Evolutionary conservation across 345 rosid genomes (phyloP).

Genomic region (Citrus inodora): DNA sequence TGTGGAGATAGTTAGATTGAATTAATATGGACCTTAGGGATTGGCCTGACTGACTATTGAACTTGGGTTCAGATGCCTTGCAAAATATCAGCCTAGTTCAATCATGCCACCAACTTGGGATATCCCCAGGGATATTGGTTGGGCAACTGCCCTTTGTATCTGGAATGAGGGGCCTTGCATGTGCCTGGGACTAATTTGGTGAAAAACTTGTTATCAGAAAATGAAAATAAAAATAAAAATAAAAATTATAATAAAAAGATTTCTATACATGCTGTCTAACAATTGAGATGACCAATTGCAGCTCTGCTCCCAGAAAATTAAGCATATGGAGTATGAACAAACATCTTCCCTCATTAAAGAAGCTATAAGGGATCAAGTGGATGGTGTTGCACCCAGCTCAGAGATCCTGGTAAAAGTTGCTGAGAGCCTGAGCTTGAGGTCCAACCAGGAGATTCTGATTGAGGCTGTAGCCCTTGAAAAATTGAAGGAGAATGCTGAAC

Average conservation of each 20-base stretch:
- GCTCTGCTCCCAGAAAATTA: slow-evolving; percentile 64
- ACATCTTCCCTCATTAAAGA: slow-evolving; percentile 58
- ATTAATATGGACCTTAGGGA: background rate
- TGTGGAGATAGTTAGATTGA: background rate
- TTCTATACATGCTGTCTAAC: slow-evolving; percentile 17
- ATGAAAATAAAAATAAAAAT: background rate
- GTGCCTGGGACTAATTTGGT: background rate
- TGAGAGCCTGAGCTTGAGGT: slow-evolving; percentile 66
- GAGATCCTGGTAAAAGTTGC: slow-evolving; percentile 70
- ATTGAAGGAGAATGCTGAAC: slow-evolving; percentile 91
- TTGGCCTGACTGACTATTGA: background rate
- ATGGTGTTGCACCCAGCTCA: slow-evolving; percentile 54
- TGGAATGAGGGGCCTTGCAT: background rate
- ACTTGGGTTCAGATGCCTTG: background rate
- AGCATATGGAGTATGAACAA: slow-evolving; percentile 53
- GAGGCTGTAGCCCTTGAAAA: slow-evolving; percentile 96
- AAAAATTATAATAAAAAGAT: background rate
- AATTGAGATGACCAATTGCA: slow-evolving; percentile 38
- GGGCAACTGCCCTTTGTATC: background rate
- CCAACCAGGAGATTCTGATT: slow-evolving; percentile 85
- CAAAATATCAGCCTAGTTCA: background rate
- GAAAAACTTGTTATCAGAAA: background rate
- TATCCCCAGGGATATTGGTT: background rate
- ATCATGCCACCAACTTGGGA: background rate
- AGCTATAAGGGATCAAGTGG: slow-evolving; percentile 55